phyloP scores from a whole-genome alignment of 352 stramenopile species.

The Chrysophaeum taylorii region DNA sequence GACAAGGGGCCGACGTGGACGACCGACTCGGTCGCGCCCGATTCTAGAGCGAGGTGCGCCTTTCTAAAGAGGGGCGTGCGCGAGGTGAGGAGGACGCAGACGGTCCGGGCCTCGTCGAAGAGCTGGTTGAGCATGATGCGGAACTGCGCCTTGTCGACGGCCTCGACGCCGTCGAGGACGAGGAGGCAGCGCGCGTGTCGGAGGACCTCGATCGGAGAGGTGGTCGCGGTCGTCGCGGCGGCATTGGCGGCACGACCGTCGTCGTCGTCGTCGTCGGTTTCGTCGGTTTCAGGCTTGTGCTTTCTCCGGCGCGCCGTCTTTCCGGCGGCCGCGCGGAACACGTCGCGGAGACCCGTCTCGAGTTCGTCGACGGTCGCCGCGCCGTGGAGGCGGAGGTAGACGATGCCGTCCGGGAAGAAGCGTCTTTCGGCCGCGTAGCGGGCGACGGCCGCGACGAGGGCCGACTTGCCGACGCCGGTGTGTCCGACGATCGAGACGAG shows the following conservation, averaged over 20 bases:
- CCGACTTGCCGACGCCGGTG: constrained; percentile 44
- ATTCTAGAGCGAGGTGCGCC: constrained; percentile 35
- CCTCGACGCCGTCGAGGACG: constrained; percentile 46
- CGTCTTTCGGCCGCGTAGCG: constrained; percentile 53
- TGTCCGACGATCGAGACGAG: constrained; percentile 44
- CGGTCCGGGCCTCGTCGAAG: constrained; percentile 41
- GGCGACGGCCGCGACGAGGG: constrained; percentile 41
- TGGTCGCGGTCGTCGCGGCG: constrained; percentile 39
- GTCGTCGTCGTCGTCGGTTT: constrained; percentile 24
- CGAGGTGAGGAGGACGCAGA: constrained; percentile 41
- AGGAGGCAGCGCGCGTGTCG: constrained; percentile 39
- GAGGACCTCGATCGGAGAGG: constrained; percentile 35
- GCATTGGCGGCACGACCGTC: no score
- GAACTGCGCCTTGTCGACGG: constrained; percentile 40
- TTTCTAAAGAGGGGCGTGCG: constrained; percentile 31
- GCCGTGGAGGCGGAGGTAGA: constrained; percentile 45
- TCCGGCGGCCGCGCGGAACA: constrained; percentile 4
- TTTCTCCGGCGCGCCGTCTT: constrained; percentile 10
- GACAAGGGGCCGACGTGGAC: constrained; percentile 39
- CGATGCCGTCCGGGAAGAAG: constrained; percentile 41
- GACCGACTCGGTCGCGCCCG: constrained; percentile 40
- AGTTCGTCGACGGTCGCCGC: constrained; percentile 34
- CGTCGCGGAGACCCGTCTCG: constrained; percentile 35
- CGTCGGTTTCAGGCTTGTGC: not conserved
- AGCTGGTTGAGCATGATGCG: constrained; percentile 42